These are phyloP conservation scores for Azolla pinnata DNA, from an alignment of 75 land plant genomes.

Conservation along the genomic window DNA sequence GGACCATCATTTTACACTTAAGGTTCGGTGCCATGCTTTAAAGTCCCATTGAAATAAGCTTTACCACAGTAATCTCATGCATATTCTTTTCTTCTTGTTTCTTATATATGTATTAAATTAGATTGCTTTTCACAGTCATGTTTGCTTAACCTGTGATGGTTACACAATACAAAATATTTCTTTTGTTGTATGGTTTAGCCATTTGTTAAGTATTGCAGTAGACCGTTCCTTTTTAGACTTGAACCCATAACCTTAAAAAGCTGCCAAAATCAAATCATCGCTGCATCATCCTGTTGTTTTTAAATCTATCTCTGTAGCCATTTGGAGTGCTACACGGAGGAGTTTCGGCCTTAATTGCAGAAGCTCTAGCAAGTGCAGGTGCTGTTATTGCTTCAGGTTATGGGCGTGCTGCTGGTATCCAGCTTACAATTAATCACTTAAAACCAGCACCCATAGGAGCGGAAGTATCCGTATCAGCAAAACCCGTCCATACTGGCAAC, in stretches of 20 bases:
- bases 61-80: too few species aligned
- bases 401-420: constrained; percentile 55
- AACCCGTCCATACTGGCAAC: constrained; percentile 39
- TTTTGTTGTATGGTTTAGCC: not conserved
- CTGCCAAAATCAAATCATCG: too few species aligned
- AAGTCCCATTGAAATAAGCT: too few species aligned
- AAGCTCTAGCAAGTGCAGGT: constrained; percentile 55
- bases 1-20: too few species aligned
- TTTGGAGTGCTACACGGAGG: constrained; percentile 76
- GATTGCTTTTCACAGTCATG: too few species aligned
- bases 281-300: too few species aligned
- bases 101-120: too few species aligned
- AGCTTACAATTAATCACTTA: constrained; percentile 62
- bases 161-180: not conserved
- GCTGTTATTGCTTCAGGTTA: constrained; percentile 48
- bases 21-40: too few species aligned
- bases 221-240: not conserved
- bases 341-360: constrained; percentile 57
- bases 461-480: constrained; percentile 42
- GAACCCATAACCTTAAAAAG: not conserved
- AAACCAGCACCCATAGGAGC: constrained; percentile 44
- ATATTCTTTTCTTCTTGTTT: too few species aligned
- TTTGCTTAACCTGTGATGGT: too few species aligned
- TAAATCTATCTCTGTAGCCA: constrained; percentile 30
- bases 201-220: not conserved